Evolutionary conservation across 352 stramenopile species (phyloP).

Genomic region (Pelagophyceae sp.): DNA sequence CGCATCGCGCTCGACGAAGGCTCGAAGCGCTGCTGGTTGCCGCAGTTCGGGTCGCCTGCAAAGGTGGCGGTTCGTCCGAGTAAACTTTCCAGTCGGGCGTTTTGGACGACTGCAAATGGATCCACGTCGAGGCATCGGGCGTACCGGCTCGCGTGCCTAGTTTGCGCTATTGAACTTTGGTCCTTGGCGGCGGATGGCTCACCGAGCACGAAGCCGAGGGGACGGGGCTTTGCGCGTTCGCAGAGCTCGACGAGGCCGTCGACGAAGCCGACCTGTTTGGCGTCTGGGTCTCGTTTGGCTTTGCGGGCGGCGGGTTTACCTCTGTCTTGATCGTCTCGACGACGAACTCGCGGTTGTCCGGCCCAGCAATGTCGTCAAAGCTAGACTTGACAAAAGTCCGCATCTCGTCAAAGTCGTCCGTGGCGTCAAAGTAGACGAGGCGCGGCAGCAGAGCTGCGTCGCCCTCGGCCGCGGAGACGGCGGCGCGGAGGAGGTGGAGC

Average conservation of each 20-base stretch:
- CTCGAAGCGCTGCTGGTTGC: constrained; percentile 50
- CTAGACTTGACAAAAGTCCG: constrained; percentile 43
- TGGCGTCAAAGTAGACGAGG: constrained; percentile 23
- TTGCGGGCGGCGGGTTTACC: too few species aligned
- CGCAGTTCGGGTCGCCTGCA: constrained; percentile 79
- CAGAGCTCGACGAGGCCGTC: constrained; percentile 78
- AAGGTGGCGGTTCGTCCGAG: too few species aligned
- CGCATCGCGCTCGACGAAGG: constrained; percentile 41
- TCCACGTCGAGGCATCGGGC: too few species aligned
- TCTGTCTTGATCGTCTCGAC: constrained; percentile 32
- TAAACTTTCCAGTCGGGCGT: too few species aligned
- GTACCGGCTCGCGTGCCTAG: too few species aligned
- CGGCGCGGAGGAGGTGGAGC: constrained; percentile 60
- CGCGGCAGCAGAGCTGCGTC: not conserved
- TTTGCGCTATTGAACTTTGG: too few species aligned
- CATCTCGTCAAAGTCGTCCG: constrained; percentile 26
- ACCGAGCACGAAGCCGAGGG: constrained; percentile 79
- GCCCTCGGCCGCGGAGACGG: not conserved
- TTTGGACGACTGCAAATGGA: too few species aligned
- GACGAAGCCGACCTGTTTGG: constrained; percentile 69
- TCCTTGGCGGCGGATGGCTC: too few species aligned
- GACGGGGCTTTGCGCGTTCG: constrained; percentile 48
- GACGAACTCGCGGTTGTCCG: constrained; percentile 30
- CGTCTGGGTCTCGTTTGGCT: too few species aligned
- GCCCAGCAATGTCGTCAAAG: constrained; percentile 45